These are phyloP conservation scores for Coniochaeta ligniaria DNA, from an alignment of 2,329 filamentous ascomycete species.

Conservation along the genomic window DNA sequence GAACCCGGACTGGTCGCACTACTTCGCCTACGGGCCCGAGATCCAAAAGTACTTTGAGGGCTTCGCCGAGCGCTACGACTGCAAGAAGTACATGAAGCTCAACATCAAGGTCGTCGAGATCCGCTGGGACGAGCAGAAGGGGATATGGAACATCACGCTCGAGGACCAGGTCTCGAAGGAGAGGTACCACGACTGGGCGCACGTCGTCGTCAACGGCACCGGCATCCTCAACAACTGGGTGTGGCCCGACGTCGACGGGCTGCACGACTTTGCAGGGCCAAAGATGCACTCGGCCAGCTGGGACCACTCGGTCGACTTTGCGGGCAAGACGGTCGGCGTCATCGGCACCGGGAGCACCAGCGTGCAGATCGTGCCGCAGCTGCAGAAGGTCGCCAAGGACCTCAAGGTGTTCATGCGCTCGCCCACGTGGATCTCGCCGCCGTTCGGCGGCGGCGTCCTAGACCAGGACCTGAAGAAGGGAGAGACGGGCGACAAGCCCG, in stretches of 20 bases:
- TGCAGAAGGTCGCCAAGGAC: slow-evolving; percentile 6
- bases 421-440: slow-evolving; percentile 13
- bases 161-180: slow-evolving; percentile 15
- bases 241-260: slow-evolving; percentile 22
- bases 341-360: slow-evolving; percentile 23
- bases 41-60: slow-evolving; percentile 20
- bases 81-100: slow-evolving; percentile 34
- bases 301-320: slow-evolving; percentile 13
- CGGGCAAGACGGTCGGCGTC: slow-evolving; percentile 18
- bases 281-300: slow-evolving; percentile 21
- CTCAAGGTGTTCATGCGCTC: slow-evolving; percentile 2
- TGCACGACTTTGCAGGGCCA: slow-evolving; percentile 19
- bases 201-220: slow-evolving; percentile 10
- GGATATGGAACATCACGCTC: slow-evolving; percentile 26
- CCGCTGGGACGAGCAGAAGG: slow-evolving; percentile 33
- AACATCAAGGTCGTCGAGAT: slow-evolving; percentile 32
- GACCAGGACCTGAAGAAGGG: slow-evolving; percentile 16
- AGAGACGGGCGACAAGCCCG: slow-evolving; percentile 20
- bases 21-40: slow-evolving; percentile 18
- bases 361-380: slow-evolving; percentile 18
- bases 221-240: slow-evolving; percentile 16
- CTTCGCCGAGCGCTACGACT: slow-evolving; percentile 20
- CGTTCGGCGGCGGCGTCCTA: slow-evolving; percentile 19
- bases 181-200: slow-evolving; percentile 8
- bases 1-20: slow-evolving; percentile 21